Evolutionary conservation across 495 filamentous ascomycete genomes (phyloP), one percentile per base, ranked within the genome.

Genomic region (Mytilinidion resinicola): DNA sequence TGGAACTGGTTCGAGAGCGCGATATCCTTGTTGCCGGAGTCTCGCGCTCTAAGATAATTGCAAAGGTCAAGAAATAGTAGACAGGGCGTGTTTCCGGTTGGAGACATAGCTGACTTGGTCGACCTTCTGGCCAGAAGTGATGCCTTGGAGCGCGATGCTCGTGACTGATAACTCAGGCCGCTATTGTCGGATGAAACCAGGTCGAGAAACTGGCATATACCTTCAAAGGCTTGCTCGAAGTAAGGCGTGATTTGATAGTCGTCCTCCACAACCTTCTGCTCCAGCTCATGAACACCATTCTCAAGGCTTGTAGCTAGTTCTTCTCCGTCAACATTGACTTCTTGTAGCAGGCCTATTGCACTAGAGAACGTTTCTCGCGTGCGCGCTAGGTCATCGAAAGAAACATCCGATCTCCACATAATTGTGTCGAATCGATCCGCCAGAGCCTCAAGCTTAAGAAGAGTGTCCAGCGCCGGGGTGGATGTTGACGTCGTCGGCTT

Each of bases 381-480:
- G 68, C 58, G 53, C 9, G 51, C 36, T 21, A 69, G 63, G 4
- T 65, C 60, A 15, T 65, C 52, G 20, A 68, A 21, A 3, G 56
- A 51, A 10, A 58, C 48, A 30, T 50, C 17, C 14, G 57, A 66
- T 15, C 73, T 77, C 80, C 79, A 85, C 46, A 78, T 76, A 11
- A 80, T 61, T 8, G 74, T 67, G 66, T 95, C 91, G 61, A 97
- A 95, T 33, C 84, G 76, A 42, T 81, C 78, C 0, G 85, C 86
- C n/a, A 93, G 79, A 3, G 69, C 68, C 67, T 92, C 86, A 65
- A 95, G 69, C 14, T 81, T 73, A 10, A 81, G 59, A 12, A 85
- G 69, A 7, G 78, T 73, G 11, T 72, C 56, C 44, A 87, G 70
- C 36, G 80, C 77, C 5, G 66, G 51, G 34, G 81, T 71, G 21